Evolutionary conservation across 2,329 filamentous ascomycete species (phyloP).

Genomic region (Epichloe sibirici): DNA sequence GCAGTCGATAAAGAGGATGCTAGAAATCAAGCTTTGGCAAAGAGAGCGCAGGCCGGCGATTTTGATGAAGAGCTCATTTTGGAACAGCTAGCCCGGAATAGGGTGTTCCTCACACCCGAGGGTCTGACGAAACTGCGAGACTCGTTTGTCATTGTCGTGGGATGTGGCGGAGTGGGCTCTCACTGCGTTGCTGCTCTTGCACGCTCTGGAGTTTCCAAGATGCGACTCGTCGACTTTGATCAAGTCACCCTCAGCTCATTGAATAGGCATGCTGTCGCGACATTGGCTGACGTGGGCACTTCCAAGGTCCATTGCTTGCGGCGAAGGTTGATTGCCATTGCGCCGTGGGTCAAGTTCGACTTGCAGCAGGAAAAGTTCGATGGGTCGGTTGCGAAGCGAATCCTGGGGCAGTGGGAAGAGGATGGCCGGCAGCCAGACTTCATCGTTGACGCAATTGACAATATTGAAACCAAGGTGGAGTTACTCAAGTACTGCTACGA

Average conservation of each 20-base stretch:
- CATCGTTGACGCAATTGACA: slow-evolving; percentile 96
- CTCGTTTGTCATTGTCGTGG: slow-evolving; percentile 80
- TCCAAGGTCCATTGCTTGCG: slow-evolving; percentile 82
- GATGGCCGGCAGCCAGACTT: slow-evolving; percentile 52
- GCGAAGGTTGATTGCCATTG: slow-evolving; percentile 69
- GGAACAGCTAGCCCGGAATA: slow-evolving; percentile 87
- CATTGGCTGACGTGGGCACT: slow-evolving; percentile 82
- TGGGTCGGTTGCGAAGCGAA: slow-evolving; percentile 46
- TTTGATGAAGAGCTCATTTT: slow-evolving; percentile 73
- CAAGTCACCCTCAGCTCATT: slow-evolving; percentile 91
- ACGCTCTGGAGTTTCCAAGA: slow-evolving; percentile 75
- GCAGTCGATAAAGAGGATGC: slow-evolving; percentile 47
- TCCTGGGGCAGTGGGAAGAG: slow-evolving; percentile 55
- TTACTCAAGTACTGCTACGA: slow-evolving; percentile 79
- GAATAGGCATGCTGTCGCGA: slow-evolving; percentile 93
- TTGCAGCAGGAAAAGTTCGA: slow-evolving; percentile 75
- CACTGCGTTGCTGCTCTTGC: slow-evolving; percentile 80
- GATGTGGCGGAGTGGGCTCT: slow-evolving; percentile 88
- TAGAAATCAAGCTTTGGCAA: slow-evolving; percentile 45
- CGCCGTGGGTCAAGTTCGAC: slow-evolving; percentile 88
- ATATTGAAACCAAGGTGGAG: slow-evolving; percentile 92
- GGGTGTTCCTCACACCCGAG: slow-evolving; percentile 75
- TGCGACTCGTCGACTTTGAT: slow-evolving; percentile 91
- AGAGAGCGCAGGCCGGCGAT: slow-evolving; percentile 48
- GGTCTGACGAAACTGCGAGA: slow-evolving; percentile 69